Percentiles rank a stretch among this genome's conserved stretches.
Conservation (phyloP, 371 early-diverging fungal species). For the Mucor saturninus region DNA sequence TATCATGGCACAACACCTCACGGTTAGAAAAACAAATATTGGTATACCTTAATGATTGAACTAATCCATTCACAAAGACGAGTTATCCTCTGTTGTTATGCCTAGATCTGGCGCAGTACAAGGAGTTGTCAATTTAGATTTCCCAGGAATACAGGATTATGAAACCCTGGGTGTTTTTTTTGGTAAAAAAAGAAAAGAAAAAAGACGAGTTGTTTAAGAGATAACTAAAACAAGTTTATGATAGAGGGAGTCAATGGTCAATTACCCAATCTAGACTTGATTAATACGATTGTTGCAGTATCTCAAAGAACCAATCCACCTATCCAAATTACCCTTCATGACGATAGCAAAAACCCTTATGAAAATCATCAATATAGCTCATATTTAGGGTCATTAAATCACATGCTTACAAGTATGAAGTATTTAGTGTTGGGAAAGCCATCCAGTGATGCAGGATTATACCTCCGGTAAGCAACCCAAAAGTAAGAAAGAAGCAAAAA, state of each 20-base stretch:
- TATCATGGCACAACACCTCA: slow-evolving; percentile 76
- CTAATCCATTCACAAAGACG: slow-evolving; percentile 5
- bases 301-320: slow-evolving; percentile 49
- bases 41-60: neutral
- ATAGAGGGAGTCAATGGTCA: slow-evolving; percentile 94
- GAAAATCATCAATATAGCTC: slow-evolving; percentile 22
- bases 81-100: slow-evolving; percentile 45
- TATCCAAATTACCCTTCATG: slow-evolving; percentile 56
- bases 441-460: slow-evolving; percentile 76
- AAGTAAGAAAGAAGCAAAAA: neutral
- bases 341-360: slow-evolving; percentile 24
- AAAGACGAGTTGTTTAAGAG: neutral
- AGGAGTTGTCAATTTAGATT: slow-evolving; percentile 88
- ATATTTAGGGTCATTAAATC: slow-evolving; percentile 52
- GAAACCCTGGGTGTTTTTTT: slow-evolving; percentile 77
- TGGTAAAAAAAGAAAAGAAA: slow-evolving; percentile 50
- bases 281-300: slow-evolving; percentile 74
- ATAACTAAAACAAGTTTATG: neutral
- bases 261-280: slow-evolving; percentile 90
- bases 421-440: slow-evolving; percentile 76
- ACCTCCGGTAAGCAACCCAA: slow-evolving; percentile 48
- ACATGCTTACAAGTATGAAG: slow-evolving; percentile 65
- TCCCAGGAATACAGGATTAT: slow-evolving; percentile 74
- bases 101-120: slow-evolving; percentile 86
- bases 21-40: slow-evolving; percentile 23